Percentiles rank a stretch among this genome's conserved stretches.
Evolutionary conservation across 192 early-diverging fungal species (phyloP).

Genomic region (Paraglomus occultum): DNA sequence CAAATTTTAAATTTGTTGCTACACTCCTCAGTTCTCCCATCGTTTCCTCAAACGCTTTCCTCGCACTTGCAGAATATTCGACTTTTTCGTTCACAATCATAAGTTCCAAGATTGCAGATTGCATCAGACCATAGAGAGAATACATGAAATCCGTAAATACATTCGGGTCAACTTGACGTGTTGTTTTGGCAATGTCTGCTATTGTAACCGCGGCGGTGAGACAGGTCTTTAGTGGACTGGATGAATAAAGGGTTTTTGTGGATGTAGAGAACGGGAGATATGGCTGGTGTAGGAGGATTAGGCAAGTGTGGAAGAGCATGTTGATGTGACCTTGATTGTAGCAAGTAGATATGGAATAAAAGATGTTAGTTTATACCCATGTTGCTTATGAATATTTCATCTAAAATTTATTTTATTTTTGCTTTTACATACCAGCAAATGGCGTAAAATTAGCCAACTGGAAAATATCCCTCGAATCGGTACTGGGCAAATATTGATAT

Average conservation of each 20-base stretch:
- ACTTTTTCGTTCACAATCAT: constrained; percentile 17
- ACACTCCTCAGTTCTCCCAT: constrained; percentile 7
- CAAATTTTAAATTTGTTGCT: not conserved
- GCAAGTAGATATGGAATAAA: not conserved
- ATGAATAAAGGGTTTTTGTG: constrained; percentile 9
- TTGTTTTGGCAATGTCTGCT: constrained; percentile 22
- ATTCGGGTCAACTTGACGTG: constrained; percentile 8
- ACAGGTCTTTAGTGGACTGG: constrained; percentile 23
- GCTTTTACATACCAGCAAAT: not conserved
- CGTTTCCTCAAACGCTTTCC: constrained; percentile 17
- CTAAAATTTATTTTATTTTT: no score
- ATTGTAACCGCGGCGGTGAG: constrained; percentile 22
- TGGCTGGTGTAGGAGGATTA: constrained; percentile 29
- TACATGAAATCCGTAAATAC: constrained; percentile 13
- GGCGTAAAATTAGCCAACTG: constrained; percentile 18
- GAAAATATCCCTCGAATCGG: not conserved
- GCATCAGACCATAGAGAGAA: constrained; percentile 13
- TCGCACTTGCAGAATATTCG: constrained; percentile 10
- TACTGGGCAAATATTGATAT: constrained; percentile 31
- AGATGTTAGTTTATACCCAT: not conserved
- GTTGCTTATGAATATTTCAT: no score
- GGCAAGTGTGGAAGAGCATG: constrained; percentile 28
- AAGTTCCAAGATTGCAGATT: constrained; percentile 24
- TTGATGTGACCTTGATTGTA: constrained; percentile 3
- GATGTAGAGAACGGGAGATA: constrained; percentile 1